Base-by-base conservation (phyloP, 768 basidiomycete genomes). In the Hypholoma fasciculare region DNA sequence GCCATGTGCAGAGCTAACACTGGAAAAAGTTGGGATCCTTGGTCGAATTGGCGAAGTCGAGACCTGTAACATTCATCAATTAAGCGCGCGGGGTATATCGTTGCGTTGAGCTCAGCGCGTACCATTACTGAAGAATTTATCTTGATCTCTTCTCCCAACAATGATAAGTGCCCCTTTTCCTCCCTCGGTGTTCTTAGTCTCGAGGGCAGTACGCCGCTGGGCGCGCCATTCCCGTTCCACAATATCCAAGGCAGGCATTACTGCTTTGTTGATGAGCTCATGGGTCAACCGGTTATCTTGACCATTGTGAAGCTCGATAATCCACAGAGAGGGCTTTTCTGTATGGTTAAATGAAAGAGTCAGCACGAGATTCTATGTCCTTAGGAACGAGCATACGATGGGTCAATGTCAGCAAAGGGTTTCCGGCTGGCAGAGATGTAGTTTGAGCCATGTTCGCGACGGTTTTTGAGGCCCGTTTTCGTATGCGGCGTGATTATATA, bases 101-200 rank as follows among this genome's bases (percentile, higher is more conserved):
- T 20, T 17, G 30, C 20, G 8, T 16, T 37, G 26, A 48, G 38
- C 37, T 9, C 27, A 54, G 59, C 56, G 83, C 27, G 11, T 16
- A 54, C 91, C 92, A 63, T 92, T 94, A 72, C 89, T 91, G 72
- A 94, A 94, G 78, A 92, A 94, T 71, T 93, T 94, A 71, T 93
- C 85, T 69, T 94, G 92, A 59, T 80, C 78, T 60, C 77, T 79
- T 59, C 82, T 84, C 3, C 92, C 92, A 7, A 90, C 86, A 53
- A 94, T 87, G 59, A 94, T 86, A 30, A 94, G 71, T 3, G 89
- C 86, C 38, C 90, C 92, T 51, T 78, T 78, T 30, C 84, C 88
- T 7, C 76, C 78, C n/a, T 72, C 72, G 62, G 78, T 77, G 63
- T 82, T 77, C 58, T 79, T 80, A 43, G 74, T 61, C 42, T 74